These are phyloP conservation scores for Pelargonium nanum DNA, from an alignment of 345 rosid genomes.

Conservation along the genomic window DNA sequence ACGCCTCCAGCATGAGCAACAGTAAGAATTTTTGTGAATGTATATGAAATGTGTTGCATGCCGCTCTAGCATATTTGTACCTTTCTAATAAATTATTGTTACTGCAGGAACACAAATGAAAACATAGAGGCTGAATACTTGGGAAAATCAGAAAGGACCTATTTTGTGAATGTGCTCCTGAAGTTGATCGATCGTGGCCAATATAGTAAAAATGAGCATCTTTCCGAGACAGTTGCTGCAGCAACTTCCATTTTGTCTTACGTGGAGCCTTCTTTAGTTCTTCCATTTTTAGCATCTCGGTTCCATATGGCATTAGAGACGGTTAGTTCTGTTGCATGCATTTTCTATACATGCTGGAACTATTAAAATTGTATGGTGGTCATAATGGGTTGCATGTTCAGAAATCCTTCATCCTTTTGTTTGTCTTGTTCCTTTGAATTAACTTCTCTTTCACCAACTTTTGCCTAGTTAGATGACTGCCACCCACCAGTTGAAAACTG, in stretches of 20 bases:
- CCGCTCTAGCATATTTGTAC: constrained; percentile 16
- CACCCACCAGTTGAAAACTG: constrained; percentile 97
- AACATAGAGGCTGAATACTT: constrained; percentile 31
- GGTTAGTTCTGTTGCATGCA: constrained; percentile 41
- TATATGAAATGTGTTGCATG: background rate
- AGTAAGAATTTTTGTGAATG: constrained; percentile 33
- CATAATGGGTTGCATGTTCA: constrained; percentile 2
- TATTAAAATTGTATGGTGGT: background rate
- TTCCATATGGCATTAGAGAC: constrained; percentile 97
- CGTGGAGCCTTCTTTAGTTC: constrained; percentile 91
- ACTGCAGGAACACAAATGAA: constrained; percentile 40
- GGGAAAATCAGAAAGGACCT: constrained; percentile 59
- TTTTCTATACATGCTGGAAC: constrained; percentile 2
- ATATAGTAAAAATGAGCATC: constrained; percentile 95
- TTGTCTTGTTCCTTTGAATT: constrained; percentile 15
- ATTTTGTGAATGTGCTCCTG: constrained; percentile 62
- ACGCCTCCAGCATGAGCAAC: constrained; percentile 79
- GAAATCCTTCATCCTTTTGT: constrained; percentile 1
- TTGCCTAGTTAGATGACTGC: constrained; percentile 91
- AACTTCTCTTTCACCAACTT: constrained; percentile 30
- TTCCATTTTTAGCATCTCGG: constrained; percentile 89
- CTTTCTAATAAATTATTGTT: constrained; percentile 20
- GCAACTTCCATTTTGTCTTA: constrained; percentile 86
- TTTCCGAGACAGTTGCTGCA: constrained; percentile 95
- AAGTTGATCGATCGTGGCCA: constrained; percentile 95